Evolutionary conservation across 179 eudicot genomes (phyloP).

Genomic region (Sideroxylon spinosum): DNA sequence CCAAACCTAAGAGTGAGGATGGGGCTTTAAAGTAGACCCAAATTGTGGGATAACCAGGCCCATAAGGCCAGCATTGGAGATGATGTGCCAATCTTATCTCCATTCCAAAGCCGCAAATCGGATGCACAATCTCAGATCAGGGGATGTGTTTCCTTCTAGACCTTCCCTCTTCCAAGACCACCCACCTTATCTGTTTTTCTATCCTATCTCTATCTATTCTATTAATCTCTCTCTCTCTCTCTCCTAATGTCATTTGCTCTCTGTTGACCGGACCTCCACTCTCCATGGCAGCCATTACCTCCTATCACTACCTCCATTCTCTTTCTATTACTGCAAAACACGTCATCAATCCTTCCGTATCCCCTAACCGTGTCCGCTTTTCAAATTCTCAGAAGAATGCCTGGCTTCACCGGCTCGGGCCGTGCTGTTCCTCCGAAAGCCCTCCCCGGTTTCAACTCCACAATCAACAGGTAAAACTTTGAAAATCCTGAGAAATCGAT

Average conservation of each 20-base stretch:
- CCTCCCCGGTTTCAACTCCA: conserved; percentile 28
- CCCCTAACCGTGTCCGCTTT: conserved; percentile 19
- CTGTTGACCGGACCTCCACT: neutral
- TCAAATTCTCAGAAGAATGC: conserved; percentile 18
- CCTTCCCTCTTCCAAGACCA: too few species aligned
- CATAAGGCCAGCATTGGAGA: too few species aligned
- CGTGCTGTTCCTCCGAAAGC: conserved; percentile 36
- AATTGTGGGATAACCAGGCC: too few species aligned
- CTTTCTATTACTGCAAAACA: conserved; percentile 31
- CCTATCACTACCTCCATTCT: conserved; percentile 39
- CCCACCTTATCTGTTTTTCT: too few species aligned
- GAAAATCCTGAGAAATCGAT: neutral
- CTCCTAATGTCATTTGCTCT: conserved; percentile 9
- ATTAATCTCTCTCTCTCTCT: neutral
- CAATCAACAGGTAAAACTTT: conserved; percentile 36
- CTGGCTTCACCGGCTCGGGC: conserved; percentile 22
- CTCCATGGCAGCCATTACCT: conserved; percentile 58
- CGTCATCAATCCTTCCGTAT: conserved; percentile 21
- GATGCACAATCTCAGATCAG: too few species aligned
- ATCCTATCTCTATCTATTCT: too few species aligned
- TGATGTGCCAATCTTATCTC: too few species aligned
- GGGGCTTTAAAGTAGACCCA: too few species aligned
- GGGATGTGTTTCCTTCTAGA: too few species aligned
- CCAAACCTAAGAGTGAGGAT: too few species aligned
- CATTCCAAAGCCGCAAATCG: too few species aligned